A percentile compares a stretch with the other conserved stretches of the same genome.
Conservation (phyloP, 495 filamentous ascomycete species). For the Cryomyces antarcticus region DNA sequence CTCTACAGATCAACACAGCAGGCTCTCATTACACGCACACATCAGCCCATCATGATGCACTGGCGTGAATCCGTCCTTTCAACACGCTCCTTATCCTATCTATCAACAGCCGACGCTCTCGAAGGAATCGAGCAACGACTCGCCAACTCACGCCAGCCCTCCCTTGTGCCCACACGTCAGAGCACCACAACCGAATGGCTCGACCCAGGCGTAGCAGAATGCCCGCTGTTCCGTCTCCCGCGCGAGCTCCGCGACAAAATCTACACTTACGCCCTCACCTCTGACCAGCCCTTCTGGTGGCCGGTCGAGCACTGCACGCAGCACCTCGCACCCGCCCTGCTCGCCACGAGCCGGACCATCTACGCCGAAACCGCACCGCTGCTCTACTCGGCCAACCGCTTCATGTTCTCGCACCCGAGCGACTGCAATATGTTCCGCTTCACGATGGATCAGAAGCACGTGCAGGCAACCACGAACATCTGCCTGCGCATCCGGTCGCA, state of each 20-base stretch:
- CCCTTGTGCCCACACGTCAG: too few relatives aligned
- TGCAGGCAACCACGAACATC: slow-evolving; percentile 7
- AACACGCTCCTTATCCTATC: too few relatives aligned
- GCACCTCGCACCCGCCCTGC: slow-evolving; percentile 15
- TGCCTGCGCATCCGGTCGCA: slow-evolving; percentile 14
- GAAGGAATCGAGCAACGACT: too few relatives aligned
- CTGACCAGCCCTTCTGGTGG: slow-evolving; percentile 11
- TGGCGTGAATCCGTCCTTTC: too few relatives aligned
- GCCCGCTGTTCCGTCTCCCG: slow-evolving; percentile 16
- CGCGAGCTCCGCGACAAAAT: slow-evolving; percentile 19
- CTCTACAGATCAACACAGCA: too few relatives aligned
- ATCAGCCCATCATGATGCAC: too few relatives aligned
- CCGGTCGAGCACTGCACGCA: slow-evolving; percentile 2
- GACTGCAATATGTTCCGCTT: slow-evolving; percentile 21
- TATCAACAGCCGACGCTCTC: too few relatives aligned
- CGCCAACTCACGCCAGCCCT: too few relatives aligned
- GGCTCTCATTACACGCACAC: too few relatives aligned
- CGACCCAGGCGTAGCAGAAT: too few relatives aligned
- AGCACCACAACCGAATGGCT: too few relatives aligned
- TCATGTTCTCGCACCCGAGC: slow-evolving; percentile 15
- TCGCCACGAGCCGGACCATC: slow-evolving; percentile 15
- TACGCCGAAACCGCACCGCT: slow-evolving; percentile 19
- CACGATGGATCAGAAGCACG: slow-evolving; percentile 7
- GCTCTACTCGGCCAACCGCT: slow-evolving; percentile 18
- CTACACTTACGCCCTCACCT: slow-evolving; percentile 16